Evolutionary conservation across 148 eudicot genomes (phyloP).

Genomic region (Salicornia ramosissima): DNA sequence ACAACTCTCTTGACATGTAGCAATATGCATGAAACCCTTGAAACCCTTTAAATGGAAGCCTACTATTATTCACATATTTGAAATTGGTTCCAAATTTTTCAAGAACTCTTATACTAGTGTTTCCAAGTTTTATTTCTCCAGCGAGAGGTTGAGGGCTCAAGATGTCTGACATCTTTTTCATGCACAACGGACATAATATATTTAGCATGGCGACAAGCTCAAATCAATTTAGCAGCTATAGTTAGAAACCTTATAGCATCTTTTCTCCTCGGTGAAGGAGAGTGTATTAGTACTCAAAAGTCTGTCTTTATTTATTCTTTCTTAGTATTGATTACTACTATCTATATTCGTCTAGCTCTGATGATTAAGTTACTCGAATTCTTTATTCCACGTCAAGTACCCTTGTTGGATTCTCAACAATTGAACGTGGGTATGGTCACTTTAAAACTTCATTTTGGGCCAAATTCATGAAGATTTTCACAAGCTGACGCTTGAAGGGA

Average conservation of each 20-base stretch:
- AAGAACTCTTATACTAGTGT: neutral
- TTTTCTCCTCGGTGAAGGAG: neutral
- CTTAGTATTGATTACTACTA: too few relatives aligned
- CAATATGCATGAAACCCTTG: neutral
- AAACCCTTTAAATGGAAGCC: neutral
- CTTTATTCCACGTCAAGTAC: too few relatives aligned
- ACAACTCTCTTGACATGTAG: neutral
- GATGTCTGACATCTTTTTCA: neutral
- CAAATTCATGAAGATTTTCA: too few relatives aligned
- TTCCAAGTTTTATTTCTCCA: neutral
- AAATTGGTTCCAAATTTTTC: neutral
- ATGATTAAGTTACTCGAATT: too few relatives aligned
- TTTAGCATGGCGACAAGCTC: too few relatives aligned
- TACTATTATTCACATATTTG: too few relatives aligned
- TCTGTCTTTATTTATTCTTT: too few relatives aligned
- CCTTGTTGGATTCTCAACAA: too few relatives aligned
- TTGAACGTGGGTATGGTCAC: too few relatives aligned
- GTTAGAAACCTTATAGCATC: neutral
- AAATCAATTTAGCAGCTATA: too few relatives aligned
- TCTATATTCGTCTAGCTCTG: too few relatives aligned
- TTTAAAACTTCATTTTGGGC: too few relatives aligned
- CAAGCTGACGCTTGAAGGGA: neutral
- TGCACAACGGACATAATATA: neutral
- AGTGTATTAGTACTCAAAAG: neutral
- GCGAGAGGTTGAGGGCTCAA: neutral